A percentile compares a stretch with the other conserved stretches of the same genome.
Evolutionary conservation across 441 rosid species (phyloP).

Genomic region (Kokia cookei): DNA sequence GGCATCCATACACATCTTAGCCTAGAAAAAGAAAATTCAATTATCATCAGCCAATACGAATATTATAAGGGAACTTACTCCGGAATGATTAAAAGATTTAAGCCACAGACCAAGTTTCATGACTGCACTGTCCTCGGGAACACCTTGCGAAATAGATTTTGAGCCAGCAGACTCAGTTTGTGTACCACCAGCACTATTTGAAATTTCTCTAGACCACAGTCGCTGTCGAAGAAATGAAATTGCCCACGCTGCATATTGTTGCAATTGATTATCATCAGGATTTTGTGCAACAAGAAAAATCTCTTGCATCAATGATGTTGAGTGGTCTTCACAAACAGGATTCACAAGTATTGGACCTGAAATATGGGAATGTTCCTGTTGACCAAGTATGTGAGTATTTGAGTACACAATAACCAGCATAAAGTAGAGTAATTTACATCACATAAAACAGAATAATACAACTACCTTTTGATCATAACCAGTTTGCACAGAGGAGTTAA

Average conservation of each 20-base stretch:
- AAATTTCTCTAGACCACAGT: conserved; percentile 54
- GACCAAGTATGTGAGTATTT: conserved; percentile 22
- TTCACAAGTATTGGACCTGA: conserved; percentile 60
- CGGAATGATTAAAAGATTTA: conserved; percentile 38
- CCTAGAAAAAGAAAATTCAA: neutral
- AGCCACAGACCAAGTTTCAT: conserved; percentile 67
- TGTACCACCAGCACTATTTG: conserved; percentile 19
- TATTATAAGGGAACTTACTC: conserved; percentile 28
- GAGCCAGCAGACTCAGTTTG: conserved; percentile 32
- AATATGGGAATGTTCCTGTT: conserved; percentile 57
- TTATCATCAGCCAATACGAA: neutral
- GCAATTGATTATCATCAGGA: conserved; percentile 62
- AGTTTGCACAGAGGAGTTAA: conserved; percentile 27
- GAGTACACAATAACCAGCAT: conserved; percentile 10
- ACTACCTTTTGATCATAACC: conserved; percentile 48
- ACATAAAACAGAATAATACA: conserved; percentile 2
- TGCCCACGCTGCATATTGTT: conserved; percentile 87
- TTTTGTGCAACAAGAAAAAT: conserved; percentile 80
- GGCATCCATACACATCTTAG: neutral
- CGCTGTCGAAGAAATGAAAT: conserved; percentile 64
- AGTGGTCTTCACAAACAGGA: conserved; percentile 42
- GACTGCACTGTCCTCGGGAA: conserved; percentile 61
- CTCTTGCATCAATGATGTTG: conserved; percentile 72
- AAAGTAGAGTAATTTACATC: neutral
- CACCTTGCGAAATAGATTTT: conserved; percentile 41